phyloP scores from a whole-genome alignment of 768 basidiomycete species.

The Suillus clintonianus region DNA sequence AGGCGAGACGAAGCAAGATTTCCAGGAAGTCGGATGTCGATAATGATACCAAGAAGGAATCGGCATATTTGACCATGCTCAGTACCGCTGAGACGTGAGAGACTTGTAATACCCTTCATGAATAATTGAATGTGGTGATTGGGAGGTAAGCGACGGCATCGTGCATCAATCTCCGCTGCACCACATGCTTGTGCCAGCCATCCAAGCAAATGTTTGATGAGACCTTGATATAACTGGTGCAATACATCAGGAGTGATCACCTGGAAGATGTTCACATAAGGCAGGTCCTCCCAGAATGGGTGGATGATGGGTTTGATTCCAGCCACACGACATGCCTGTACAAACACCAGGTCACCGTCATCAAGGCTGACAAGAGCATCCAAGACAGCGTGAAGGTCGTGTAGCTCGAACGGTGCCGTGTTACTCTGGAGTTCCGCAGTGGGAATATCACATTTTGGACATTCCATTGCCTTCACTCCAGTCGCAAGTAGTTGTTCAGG shows the following conservation, averaged over 20 bases:
- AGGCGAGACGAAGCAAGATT: slow-evolving; percentile 4
- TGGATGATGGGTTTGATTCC: slow-evolving; percentile 19
- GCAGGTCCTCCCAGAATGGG: slow-evolving; percentile 28
- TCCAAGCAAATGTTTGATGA: slow-evolving; percentile 34
- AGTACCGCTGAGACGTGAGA: slow-evolving; percentile 33
- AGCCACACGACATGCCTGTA: slow-evolving; percentile 5
- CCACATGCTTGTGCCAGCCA: slow-evolving; percentile 32
- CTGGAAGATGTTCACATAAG: slow-evolving; percentile 24
- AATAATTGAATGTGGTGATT: slow-evolving; percentile 38
- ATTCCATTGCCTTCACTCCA: slow-evolving; percentile 13
- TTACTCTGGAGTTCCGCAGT: slow-evolving; percentile 1
- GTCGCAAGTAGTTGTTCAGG: slow-evolving; percentile 19
- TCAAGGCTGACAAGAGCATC: not conserved
- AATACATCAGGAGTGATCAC: slow-evolving; percentile 34
- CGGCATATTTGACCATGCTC: slow-evolving; percentile 37
- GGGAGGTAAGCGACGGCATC: slow-evolving; percentile 31
- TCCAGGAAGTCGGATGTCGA: slow-evolving; percentile 19
- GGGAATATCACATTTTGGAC: slow-evolving; percentile 10
- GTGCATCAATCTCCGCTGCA: slow-evolving; percentile 37
- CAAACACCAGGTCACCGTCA: slow-evolving; percentile 2
- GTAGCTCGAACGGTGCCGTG: not conserved
- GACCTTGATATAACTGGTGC: slow-evolving; percentile 38
- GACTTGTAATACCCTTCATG: slow-evolving; percentile 34
- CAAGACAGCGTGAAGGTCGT: not conserved
- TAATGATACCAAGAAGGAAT: slow-evolving; percentile 32